Base-by-base conservation (phyloP, 345 rosid genomes). In the Noccaea bulbosa region DNA sequence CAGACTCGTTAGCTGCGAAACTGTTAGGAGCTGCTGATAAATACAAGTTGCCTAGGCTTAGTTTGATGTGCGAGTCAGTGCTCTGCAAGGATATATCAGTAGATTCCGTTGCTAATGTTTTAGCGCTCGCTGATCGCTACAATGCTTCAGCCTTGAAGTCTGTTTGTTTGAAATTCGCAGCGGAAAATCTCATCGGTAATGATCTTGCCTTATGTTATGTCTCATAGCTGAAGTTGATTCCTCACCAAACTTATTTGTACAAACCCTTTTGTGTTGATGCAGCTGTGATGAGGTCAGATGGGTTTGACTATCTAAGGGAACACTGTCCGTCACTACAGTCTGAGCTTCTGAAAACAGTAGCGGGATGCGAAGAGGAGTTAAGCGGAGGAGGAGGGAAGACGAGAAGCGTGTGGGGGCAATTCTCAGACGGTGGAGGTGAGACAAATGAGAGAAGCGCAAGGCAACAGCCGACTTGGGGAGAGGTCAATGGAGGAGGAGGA, bases 71-170 rank as follows among this genome's bases (percentile, higher is more conserved):
- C 43, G 98, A 93, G 76, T 87, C 98, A 35, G 85, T 79, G 41
- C 86, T 93, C 73, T 93, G 98, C 86, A 85, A 93, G 79, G 87
- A 81, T 77, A 87, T 88, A 64, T 78, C 96, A 5, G 93, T 90
- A 67, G 81, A 84, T 49, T 78, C 93, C 2, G 98, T 90, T 45
- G 84, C 97, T 22, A 80, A 81, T 69, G 87, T 88, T 30, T 70
- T 93, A 62, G 93, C 96, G 34, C 89, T 88, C 37, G 97, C 97
- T 16, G 96, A 93, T 73, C 84, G 80, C 24, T 82, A 85, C 79
- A 78, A 78, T 83, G 97, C 98, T 53, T 72, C 72, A 67, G 91
- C 92, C 60, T 85, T 90, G 55, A 93, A 93, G 72, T 83, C 88
- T 34, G 79, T 90, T 49, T 93, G 96, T 80, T 81, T 93, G 58